Conservation (phyloP, 805 yeast genomes). For the Jamesozyma jinghongensis region DNA sequence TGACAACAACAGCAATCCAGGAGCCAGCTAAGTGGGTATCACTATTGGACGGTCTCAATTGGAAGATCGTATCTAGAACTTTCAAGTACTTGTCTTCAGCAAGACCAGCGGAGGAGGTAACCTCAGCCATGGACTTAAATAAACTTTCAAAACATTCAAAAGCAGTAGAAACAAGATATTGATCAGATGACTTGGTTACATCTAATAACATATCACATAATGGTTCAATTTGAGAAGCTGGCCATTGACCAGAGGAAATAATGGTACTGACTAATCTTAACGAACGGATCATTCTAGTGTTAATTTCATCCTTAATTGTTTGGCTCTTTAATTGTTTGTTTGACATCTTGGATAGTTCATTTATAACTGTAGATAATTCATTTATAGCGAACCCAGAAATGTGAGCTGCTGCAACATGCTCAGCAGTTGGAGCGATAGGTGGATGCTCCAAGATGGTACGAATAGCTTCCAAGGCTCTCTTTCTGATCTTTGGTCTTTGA, state of each 20-base stretch:
- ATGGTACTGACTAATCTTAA: conserved; percentile 68
- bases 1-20: conserved; percentile 92
- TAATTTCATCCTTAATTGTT: conserved; percentile 40
- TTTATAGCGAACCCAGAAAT: conserved; percentile 63
- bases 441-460: conserved; percentile 48
- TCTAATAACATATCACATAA: conserved; percentile 71
- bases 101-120: conserved; percentile 39
- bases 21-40: conserved; percentile 85
- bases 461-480: conserved; percentile 90
- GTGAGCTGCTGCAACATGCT: conserved; percentile 65
- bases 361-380: conserved; percentile 40
- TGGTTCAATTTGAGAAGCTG: conserved; percentile 53
- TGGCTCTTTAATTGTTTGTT: conserved; percentile 28
- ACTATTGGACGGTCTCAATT: conserved; percentile 69
- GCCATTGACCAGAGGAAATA: conserved; percentile 76
- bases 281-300: conserved; percentile 58
- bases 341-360: conserved; percentile 30
- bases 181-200: conserved; percentile 75
- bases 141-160: conserved; percentile 56
- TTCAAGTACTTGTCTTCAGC: conserved; percentile 55
- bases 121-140: conserved; percentile 20
- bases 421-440: conserved; percentile 68
- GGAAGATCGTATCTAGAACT: conserved; percentile 63
- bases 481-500: conserved; percentile 89
- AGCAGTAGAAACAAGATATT: conserved; percentile 70